Percentiles rank a stretch among this genome's conserved stretches.
Conservation (phyloP, 495 filamentous ascomycete genomes). For the Apodospora peruviana region DNA sequence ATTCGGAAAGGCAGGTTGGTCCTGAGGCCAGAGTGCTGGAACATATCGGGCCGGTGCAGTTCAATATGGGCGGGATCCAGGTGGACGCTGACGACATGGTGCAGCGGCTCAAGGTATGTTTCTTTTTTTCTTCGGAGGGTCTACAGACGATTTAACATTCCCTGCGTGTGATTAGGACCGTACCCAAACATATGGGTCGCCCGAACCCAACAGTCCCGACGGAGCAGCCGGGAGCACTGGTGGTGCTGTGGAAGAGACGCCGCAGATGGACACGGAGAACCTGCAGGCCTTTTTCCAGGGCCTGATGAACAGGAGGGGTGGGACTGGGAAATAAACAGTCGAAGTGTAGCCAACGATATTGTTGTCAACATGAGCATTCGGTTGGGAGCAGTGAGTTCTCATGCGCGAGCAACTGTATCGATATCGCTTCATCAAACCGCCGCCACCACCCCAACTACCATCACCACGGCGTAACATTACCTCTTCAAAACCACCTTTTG, state of each 20-base stretch:
- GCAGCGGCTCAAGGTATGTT: slow-evolving; percentile 71
- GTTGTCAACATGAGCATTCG: too few relatives aligned
- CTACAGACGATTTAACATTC: neutral
- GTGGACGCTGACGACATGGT: slow-evolving; percentile 96
- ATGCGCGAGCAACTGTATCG: too few relatives aligned
- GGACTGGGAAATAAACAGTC: slow-evolving; percentile 11
- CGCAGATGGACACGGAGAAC: slow-evolving; percentile 41
- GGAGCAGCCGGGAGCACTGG: slow-evolving; percentile 20
- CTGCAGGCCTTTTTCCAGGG: slow-evolving; percentile 45
- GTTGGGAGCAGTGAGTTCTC: too few relatives aligned
- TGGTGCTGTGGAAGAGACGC: slow-evolving; percentile 20
- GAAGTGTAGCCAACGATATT: too few relatives aligned
- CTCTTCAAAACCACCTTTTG: too few relatives aligned
- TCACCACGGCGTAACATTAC: too few relatives aligned
- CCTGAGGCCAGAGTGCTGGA: slow-evolving; percentile 65
- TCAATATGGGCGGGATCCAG: slow-evolving; percentile 96
- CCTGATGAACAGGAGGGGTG: slow-evolving; percentile 36
- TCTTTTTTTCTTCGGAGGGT: neutral
- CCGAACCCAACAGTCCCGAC: slow-evolving; percentile 27
- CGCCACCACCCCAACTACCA: too few relatives aligned
- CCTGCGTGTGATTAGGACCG: slow-evolving; percentile 30
- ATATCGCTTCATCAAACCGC: too few relatives aligned
- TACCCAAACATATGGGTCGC: slow-evolving; percentile 36
- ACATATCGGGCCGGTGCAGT: slow-evolving; percentile 92
- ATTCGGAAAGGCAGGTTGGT: slow-evolving; percentile 31